Evolutionary conservation across 345 rosid species (phyloP).

Genomic region (Hibiscus mutabilis): DNA sequence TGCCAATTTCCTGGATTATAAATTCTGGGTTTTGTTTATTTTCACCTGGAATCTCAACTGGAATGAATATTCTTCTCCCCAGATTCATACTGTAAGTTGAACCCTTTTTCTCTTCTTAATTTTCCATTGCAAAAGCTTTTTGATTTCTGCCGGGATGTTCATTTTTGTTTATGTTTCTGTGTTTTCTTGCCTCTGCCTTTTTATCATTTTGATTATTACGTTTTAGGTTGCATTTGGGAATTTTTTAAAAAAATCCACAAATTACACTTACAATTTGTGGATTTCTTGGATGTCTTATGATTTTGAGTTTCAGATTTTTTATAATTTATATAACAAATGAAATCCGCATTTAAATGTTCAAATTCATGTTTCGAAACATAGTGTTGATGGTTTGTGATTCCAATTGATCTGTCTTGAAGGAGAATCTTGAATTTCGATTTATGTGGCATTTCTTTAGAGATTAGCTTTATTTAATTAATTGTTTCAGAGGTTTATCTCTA

Average conservation of each 20-base stretch:
- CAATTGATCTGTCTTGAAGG: neutral
- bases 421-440: neutral
- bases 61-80: constrained; percentile 2
- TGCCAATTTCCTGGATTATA: neutral
- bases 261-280: neutral
- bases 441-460: neutral
- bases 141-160: neutral
- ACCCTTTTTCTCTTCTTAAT: neutral
- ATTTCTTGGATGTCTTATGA: neutral
- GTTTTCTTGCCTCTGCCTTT: neutral
- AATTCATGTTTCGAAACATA: neutral
- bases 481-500: neutral
- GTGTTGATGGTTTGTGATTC: neutral
- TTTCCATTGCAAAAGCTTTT: neutral
- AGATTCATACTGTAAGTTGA: neutral
- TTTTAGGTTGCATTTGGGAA: neutral
- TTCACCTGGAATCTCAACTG: neutral
- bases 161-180: neutral
- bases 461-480: neutral
- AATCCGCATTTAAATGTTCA: neutral
- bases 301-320: no score
- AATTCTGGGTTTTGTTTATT: neutral
- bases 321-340: neutral
- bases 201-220: neutral
- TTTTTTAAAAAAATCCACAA: neutral